phyloP scores from a whole-genome alignment of 2,329 filamentous ascomycete genomes.

The Exophiala viscosa region DNA sequence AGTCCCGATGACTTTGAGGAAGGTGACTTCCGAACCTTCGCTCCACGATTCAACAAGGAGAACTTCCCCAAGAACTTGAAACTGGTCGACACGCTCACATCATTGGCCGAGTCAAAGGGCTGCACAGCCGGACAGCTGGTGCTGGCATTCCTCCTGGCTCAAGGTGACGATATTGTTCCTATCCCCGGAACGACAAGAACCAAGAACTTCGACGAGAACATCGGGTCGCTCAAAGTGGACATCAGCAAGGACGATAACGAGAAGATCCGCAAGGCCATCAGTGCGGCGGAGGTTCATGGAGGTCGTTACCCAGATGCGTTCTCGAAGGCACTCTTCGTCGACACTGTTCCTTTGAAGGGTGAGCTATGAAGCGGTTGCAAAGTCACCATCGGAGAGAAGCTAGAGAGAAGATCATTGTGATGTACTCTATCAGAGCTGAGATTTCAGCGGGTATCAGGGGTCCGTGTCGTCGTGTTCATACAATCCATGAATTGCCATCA shows the following conservation, averaged over 20 bases:
- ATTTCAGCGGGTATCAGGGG: background rate
- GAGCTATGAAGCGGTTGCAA: too few relatives aligned
- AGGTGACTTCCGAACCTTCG: conserved; percentile 46
- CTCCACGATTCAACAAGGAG: conserved; percentile 51
- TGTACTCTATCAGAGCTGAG: conserved; percentile 12
- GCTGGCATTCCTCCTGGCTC: conserved; percentile 61
- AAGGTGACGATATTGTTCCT: conserved; percentile 50
- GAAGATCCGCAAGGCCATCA: conserved; percentile 31
- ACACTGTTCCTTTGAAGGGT: conserved; percentile 24
- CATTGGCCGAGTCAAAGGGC: conserved; percentile 52
- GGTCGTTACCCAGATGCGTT: conserved; percentile 26
- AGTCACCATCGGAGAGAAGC: background rate
- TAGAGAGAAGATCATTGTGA: conserved; percentile 9
- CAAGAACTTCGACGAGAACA: conserved; percentile 31
- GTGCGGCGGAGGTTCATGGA: conserved; percentile 25
- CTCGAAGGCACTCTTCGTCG: conserved; percentile 15
- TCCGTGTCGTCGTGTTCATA: background rate
- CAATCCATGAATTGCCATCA: background rate
- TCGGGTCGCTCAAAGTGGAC: conserved; percentile 25
- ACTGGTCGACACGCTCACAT: conserved; percentile 49
- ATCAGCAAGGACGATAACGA: conserved; percentile 32
- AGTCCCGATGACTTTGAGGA: conserved; percentile 38
- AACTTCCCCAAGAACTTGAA: conserved; percentile 57
- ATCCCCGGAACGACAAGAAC: conserved; percentile 30
- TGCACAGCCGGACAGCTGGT: conserved; percentile 57